A percentile compares a stretch with the other conserved stretches of the same genome.
Conservation (phyloP, 139 green algal genomes). For the Chlorella sp. region DNA sequence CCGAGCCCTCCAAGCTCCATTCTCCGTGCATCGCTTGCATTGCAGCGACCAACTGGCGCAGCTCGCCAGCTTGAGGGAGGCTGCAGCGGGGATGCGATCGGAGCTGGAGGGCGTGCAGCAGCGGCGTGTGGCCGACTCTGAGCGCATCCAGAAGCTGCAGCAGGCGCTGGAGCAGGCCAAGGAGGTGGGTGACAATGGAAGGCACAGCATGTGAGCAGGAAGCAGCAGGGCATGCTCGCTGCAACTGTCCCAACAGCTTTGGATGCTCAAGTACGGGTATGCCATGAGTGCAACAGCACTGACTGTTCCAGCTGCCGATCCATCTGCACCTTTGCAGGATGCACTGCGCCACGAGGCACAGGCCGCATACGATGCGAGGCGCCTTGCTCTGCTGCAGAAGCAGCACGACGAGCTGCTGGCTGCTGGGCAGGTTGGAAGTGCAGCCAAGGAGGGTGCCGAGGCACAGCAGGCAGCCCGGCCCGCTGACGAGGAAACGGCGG, state of each 20-base stretch:
- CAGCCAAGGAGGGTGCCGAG: too few relatives aligned
- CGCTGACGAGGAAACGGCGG: neutral
- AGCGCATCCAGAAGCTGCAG: neutral
- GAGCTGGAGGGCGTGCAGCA: neutral
- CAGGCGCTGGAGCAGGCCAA: neutral
- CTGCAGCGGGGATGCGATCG: neutral
- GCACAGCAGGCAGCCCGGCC: too few relatives aligned
- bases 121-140: neutral
- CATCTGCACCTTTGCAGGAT: neutral
- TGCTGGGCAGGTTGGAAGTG: too few relatives aligned
- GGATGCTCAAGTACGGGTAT: too few relatives aligned
- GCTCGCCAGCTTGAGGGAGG: neutral
- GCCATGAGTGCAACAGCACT: neutral
- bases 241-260: too few relatives aligned
- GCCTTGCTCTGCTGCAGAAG: neutral
- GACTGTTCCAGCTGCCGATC: neutral
- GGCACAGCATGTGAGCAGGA: too few relatives aligned
- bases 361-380: neutral
- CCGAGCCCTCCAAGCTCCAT: too few relatives aligned
- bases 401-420: neutral
- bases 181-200: slow-evolving; percentile 4
- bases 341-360: neutral
- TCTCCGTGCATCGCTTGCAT: too few relatives aligned
- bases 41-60: neutral
- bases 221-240: too few relatives aligned